Base-by-base conservation (phyloP, 345 rosid species). In the Triadica sebifera region DNA sequence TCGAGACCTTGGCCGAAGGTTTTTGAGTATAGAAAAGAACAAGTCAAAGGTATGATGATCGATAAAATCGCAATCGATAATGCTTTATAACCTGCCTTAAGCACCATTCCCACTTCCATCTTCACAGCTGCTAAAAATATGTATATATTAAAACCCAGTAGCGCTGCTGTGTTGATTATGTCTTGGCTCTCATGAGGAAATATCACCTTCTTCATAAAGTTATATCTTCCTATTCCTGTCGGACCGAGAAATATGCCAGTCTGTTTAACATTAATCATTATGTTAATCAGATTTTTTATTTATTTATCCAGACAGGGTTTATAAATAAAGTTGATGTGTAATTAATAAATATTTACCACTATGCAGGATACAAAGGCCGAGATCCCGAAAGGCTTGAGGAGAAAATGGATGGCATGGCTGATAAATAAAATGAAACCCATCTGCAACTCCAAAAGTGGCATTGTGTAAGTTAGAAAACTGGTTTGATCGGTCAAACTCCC, bases 101-200 rank as follows among this genome's bases (percentile, higher is more conserved):
- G 37, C 22, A 58, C 34, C 62, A 58, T 58, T 22, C 62, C 62
- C 0, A 24, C 4, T 29, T 58, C 62, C 37, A 58, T n/a, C 15
- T 58, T 22, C 15, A 58, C 62, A 9, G 37, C 62, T 1, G 62
- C 62, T 22, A 58, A 13, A 58, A 58, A 58, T 8, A 22, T 10
- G 25, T 10, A 58, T 58, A 58, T 22, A 12, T 58, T 10, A 9
- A 22, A 58, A 8, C 62, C 62, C 2, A 58, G 24, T 4, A 4
- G 4, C 9, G 12, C 12, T 58, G 37, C 62, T 58, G 62, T 58
- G 62, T 11, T 20, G 62, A 58, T 58, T 22, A 24, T 22, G 25
- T 58, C 62, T 58, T 58, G 62, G 62, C 62, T 58, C 1, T 58
- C 62, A 10, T 24, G 37, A 22, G 62, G 62, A 58, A 58, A 58